Evolutionary conservation across 2,329 filamentous ascomycete species (phyloP).

Genomic region (Cercospora janseana): DNA sequence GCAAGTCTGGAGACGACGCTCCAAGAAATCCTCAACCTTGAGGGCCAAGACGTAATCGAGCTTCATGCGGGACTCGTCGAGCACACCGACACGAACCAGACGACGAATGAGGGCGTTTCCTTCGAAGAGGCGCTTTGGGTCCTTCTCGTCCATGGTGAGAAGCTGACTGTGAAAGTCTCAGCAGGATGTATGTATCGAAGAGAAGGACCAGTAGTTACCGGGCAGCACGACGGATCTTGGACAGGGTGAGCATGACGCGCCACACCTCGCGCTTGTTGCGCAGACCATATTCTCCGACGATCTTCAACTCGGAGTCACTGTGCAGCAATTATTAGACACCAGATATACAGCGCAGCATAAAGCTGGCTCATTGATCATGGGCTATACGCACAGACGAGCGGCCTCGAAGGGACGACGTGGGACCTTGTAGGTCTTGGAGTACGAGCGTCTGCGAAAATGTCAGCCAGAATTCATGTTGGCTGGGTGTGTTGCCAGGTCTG

Average conservation of each 20-base stretch:
- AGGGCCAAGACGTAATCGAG: constrained; percentile 99
- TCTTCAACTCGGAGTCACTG: constrained; percentile 99
- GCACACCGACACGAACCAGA: constrained; percentile 98
- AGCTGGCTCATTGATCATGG: constrained; percentile 92
- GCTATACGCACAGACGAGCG: constrained; percentile 96
- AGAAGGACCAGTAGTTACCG: constrained; percentile 63
- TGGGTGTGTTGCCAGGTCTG: neutral
- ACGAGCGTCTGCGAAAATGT: constrained; percentile 56
- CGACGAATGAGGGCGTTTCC: constrained; percentile 99
- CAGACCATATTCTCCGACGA: constrained; percentile 99
- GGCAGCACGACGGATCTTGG: constrained; percentile 99
- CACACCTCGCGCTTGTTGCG: constrained; percentile 99
- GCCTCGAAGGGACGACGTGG: constrained; percentile 98
- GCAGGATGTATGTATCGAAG: constrained; percentile 20
- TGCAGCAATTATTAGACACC: constrained; percentile 66
- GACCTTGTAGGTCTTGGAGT: constrained; percentile 99
- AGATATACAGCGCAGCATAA: constrained; percentile 94
- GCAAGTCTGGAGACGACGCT: constrained; percentile 98
- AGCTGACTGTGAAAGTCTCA: constrained; percentile 72
- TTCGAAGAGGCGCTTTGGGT: constrained; percentile 99
- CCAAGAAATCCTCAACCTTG: constrained; percentile 99
- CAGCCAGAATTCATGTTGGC: constrained; percentile 17
- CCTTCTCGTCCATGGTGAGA: constrained; percentile 99
- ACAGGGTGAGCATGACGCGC: constrained; percentile 98
- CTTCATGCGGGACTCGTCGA: constrained; percentile 99